These are phyloP conservation scores for Trypanosoma grayi DNA, from an alignment of 208 protist species.

Conservation along the genomic window DNA sequence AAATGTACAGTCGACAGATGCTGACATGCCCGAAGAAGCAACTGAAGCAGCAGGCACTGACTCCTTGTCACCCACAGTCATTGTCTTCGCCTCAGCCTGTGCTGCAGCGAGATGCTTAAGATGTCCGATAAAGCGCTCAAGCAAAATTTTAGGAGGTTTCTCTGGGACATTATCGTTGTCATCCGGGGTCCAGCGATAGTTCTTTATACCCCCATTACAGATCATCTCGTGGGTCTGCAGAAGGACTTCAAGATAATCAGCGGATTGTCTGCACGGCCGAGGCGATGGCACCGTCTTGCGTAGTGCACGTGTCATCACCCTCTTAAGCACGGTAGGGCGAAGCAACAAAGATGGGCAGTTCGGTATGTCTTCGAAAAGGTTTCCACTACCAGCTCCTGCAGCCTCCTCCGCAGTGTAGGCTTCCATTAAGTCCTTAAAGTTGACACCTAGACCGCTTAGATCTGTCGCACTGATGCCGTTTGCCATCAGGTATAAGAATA, in stretches of 20 bases:
- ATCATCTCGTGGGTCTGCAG: constrained; percentile 66
- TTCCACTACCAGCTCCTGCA: background rate
- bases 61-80: background rate
- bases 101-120: constrained; percentile 25
- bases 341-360: constrained; percentile 33
- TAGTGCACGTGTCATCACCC: constrained; percentile 42
- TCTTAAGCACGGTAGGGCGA: constrained; percentile 25
- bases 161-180: constrained; percentile 37
- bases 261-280: constrained; percentile 28
- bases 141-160: constrained; percentile 42
- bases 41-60: background rate
- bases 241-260: constrained; percentile 62
- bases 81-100: background rate
- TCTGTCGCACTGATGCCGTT: constrained; percentile 51
- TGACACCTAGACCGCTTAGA: constrained; percentile 34
- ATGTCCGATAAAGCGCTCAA: constrained; percentile 53
- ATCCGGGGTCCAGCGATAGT: constrained; percentile 40
- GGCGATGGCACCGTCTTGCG: constrained; percentile 11
- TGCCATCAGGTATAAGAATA: constrained; percentile 59
- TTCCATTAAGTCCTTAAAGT: constrained; percentile 59
- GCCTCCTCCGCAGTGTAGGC: constrained; percentile 39
- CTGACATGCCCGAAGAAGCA: constrained; percentile 1
- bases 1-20: constrained; percentile 38
- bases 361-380: constrained; percentile 22
- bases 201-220: constrained; percentile 45